These are phyloP conservation scores for Martensiomyces pterosporus DNA, from an alignment of 192 early-diverging fungal genomes.

Conservation along the genomic window DNA sequence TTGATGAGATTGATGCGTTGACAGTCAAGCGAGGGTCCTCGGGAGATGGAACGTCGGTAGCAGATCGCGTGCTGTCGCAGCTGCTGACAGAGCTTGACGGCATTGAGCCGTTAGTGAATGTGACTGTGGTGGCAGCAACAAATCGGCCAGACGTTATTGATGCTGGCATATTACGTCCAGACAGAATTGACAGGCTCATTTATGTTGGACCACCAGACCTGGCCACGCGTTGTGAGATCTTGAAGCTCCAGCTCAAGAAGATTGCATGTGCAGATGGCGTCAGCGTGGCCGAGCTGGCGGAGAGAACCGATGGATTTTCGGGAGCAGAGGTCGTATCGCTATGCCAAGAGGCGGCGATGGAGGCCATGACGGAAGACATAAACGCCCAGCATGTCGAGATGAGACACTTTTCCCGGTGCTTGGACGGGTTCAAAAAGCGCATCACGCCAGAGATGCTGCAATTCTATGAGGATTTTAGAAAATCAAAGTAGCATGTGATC, in stretches of 20 bases:
- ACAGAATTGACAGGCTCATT: constrained; percentile 89
- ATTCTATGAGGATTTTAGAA: constrained; percentile 79
- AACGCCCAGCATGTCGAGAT: constrained; percentile 28
- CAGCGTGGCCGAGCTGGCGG: constrained; percentile 60
- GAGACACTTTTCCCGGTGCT: constrained; percentile 36
- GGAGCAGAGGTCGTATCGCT: constrained; percentile 92
- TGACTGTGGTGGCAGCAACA: constrained; percentile 95
- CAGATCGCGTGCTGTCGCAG: constrained; percentile 93
- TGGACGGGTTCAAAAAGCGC: constrained; percentile 57
- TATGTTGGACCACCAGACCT: constrained; percentile 91
- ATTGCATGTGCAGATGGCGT: constrained; percentile 74
- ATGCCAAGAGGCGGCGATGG: constrained; percentile 91
- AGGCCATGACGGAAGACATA: constrained; percentile 82
- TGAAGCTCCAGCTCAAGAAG: constrained; percentile 66
- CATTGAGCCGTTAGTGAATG: constrained; percentile 91
- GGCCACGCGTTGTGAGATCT: constrained; percentile 71
- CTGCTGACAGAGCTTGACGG: constrained; percentile 93
- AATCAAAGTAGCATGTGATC: constrained; percentile 16
- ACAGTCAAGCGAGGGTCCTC: constrained; percentile 73
- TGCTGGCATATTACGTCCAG: constrained; percentile 85
- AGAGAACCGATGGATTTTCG: constrained; percentile 76
- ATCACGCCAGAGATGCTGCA: constrained; percentile 88
- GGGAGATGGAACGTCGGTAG: constrained; percentile 74
- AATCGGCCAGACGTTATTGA: constrained; percentile 98
- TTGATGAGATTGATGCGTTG: constrained; percentile 98